Evolutionary conservation across 2,329 filamentous ascomycete genomes (phyloP), one percentile per base, ranked within the genome.

Genomic region (Colletotrichum tofieldiae): DNA sequence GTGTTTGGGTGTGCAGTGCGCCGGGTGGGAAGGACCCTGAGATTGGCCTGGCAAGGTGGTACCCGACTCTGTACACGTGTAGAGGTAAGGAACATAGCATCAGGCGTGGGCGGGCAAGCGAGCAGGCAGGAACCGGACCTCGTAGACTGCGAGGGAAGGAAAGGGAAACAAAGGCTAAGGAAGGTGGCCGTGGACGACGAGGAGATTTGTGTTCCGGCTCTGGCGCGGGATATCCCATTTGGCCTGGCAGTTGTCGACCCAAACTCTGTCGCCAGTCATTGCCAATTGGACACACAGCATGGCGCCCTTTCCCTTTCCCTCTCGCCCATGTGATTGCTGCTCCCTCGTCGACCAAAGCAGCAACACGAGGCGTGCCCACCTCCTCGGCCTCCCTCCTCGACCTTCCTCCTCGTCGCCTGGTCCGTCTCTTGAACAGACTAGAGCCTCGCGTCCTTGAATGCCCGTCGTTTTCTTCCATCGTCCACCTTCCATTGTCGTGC

Each of bases 21-120:
- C 23, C 51, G 54, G 65, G 26, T 51, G 66, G 41, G 59, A 37
- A 69, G 54, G 69, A 72, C 59, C 69, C 69, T 69, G 58, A 63
- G 51, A 55, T 63, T 62, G 43, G 51, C 3, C 29, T 32, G 51
- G 49, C 49, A 58, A 45, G 56, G 35, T 54, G 51, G 35, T 63
- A 23, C 58, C 58, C 63, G 47, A 47, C 18, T 68, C 65, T 65
- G 45, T 32, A 59, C 61, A 65, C 37, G 60, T 65, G 67, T 65
- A 64, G 18, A 39, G 29, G 49, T 39, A 65, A 41, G 39, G 41
- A 56, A 20, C 37, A 41, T 47, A 23, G 29, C 39, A 55, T 47
- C n/a, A 29, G 35, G 35, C 32, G 41, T 18, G 26, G 4, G 8
- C 26, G 37, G 26, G 37, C 26, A 55, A 56, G 51, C 20, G 41